Percentiles rank a stretch among this genome's conserved stretches.
These are phyloP conservation scores for Pseudogymnoascus sp. DNA, from an alignment of 2,329 filamentous ascomycete species.

Conservation along the genomic window DNA sequence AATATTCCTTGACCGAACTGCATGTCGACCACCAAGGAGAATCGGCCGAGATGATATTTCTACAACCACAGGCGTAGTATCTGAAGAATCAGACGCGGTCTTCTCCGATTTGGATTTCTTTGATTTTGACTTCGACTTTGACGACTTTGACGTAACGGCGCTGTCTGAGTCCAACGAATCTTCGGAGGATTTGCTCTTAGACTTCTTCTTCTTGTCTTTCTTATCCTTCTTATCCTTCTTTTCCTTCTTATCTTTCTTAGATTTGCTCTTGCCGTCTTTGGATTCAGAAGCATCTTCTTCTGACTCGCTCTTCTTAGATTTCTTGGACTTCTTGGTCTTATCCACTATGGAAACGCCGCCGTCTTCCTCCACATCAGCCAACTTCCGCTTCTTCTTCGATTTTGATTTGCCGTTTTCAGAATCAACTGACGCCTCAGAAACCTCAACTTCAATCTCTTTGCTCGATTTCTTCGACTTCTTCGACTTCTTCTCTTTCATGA, in stretches of 20 bases:
- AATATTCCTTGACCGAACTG: constrained; percentile 75
- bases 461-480: constrained; percentile 23
- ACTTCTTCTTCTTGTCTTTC: constrained; percentile 38
- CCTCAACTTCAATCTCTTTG: constrained; percentile 26
- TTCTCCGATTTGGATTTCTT: constrained; percentile 11
- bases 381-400: constrained; percentile 40
- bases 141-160: constrained; percentile 17
- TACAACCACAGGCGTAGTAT: constrained; percentile 32
- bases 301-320: constrained; percentile 17
- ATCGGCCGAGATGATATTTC: constrained; percentile 42
- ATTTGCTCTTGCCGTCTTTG: constrained; percentile 40
- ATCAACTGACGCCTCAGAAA: constrained; percentile 18
- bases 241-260: constrained; percentile 24
- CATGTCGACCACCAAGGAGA: constrained; percentile 54
- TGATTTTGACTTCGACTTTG: constrained; percentile 23
- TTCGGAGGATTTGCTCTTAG: constrained; percentile 29
- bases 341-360: constrained; percentile 16
- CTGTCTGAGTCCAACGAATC: constrained; percentile 23
- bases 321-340: constrained; percentile 29
- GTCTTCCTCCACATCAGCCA: constrained; percentile 36
- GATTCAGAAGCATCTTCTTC: constrained; percentile 22
- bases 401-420: constrained; percentile 21
- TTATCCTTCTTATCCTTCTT: constrained; percentile 43
- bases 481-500: constrained; percentile 22
- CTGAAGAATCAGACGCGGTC: constrained; percentile 22